These are phyloP conservation scores for Sporobolomyces roseus DNA, from an alignment of 768 basidiomycete genomes.

Conservation along the genomic window DNA sequence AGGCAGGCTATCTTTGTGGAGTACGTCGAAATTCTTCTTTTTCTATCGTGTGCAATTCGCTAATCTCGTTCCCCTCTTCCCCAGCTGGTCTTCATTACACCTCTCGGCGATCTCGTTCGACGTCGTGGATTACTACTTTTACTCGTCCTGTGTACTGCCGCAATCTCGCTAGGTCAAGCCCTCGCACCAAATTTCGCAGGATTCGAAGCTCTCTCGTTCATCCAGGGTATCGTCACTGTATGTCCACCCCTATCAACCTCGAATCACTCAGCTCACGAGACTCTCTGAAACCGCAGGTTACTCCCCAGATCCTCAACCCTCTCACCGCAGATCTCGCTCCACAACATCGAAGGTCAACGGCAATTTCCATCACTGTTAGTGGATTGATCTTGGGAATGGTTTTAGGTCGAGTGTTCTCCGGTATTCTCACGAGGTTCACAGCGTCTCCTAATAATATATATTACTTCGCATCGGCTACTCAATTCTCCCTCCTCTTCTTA, in stretches of 20 bases:
- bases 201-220: conserved; percentile 55
- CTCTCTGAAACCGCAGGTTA: no score
- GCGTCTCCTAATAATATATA: conserved; percentile 19
- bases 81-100: conserved; percentile 69
- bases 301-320: conserved; percentile 56
- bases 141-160: conserved; percentile 57
- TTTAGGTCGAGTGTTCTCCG: conserved; percentile 14
- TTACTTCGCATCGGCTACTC: conserved; percentile 12
- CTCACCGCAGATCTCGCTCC: conserved; percentile 77
- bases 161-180: conserved; percentile 58
- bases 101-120: conserved; percentile 73
- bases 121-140: conserved; percentile 37
- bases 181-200: conserved; percentile 60
- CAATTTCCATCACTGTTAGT: conserved; percentile 60
- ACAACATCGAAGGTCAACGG: conserved; percentile 65
- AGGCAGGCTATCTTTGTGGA: conserved; percentile 22
- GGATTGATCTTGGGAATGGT: conserved; percentile 41
- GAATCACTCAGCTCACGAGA: no score
- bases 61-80: neutral
- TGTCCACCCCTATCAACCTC: neutral
- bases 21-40: neutral
- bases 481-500: conserved; percentile 44
- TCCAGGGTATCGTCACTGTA: conserved; percentile 46
- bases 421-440: conserved; percentile 22
- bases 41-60: neutral